phyloP scores from a whole-genome alignment of 148 eudicot genomes.

The Fagopyrum tataricum region DNA sequence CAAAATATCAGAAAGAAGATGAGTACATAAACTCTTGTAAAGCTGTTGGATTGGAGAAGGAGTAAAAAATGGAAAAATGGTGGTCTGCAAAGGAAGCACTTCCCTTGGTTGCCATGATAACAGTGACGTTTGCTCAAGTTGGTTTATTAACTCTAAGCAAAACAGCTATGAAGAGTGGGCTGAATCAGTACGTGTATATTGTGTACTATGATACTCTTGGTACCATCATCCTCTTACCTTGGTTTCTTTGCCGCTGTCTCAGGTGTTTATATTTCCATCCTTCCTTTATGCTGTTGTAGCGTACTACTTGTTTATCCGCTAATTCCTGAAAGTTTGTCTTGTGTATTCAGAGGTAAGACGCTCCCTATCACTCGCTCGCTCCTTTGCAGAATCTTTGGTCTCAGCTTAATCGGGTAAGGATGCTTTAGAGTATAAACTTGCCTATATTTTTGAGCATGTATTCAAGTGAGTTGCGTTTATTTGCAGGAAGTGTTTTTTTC shows the following conservation, averaged over 20 bases:
- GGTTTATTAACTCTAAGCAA: neutral
- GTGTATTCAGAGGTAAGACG: neutral
- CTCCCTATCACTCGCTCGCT: neutral
- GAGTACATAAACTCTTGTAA: neutral
- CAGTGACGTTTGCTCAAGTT: neutral
- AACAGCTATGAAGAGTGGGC: neutral
- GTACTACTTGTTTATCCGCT: neutral
- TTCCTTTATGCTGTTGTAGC: neutral
- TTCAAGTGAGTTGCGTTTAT: neutral
- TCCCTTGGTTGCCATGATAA: neutral
- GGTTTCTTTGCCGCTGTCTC: neutral
- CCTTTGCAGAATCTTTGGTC: neutral
- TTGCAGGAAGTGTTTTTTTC: constrained; percentile 6
- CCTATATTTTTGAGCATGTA: no score
- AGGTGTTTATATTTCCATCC: neutral
- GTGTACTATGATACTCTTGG: neutral
- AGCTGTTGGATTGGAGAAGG: neutral
- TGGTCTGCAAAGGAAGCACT: neutral
- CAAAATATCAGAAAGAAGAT: neutral
- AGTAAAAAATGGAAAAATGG: neutral
- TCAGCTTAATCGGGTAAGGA: neutral
- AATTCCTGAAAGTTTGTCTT: neutral
- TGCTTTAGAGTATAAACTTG: neutral
- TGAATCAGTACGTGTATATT: neutral
- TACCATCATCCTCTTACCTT: neutral